Percentiles rank a stretch among this genome's conserved stretches.
Conservation (phyloP, 768 basidiomycete species). For the Rossbeevera mucosa region DNA sequence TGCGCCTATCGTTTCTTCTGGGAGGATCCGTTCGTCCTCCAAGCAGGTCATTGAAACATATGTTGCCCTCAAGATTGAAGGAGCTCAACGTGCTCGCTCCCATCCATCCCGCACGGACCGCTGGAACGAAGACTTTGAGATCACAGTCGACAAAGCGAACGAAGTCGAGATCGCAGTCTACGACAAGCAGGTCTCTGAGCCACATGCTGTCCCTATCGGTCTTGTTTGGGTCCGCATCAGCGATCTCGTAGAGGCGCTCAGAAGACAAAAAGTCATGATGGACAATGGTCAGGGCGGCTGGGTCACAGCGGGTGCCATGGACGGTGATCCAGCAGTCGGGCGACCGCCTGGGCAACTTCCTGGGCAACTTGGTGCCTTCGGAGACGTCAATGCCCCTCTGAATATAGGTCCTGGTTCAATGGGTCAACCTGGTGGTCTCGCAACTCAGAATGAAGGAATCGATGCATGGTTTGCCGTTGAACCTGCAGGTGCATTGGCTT, state of each 20-base stretch:
- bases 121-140: slow-evolving; percentile 98
- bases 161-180: slow-evolving; percentile 96
- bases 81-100: slow-evolving; percentile 85
- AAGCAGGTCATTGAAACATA: slow-evolving; percentile 78
- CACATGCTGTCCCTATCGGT: slow-evolving; percentile 84
- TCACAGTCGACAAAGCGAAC: slow-evolving; percentile 95
- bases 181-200: slow-evolving; percentile 82
- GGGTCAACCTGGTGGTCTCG: slow-evolving; percentile 25
- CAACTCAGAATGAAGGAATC: slow-evolving; percentile 62
- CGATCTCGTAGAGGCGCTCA: slow-evolving; percentile 88
- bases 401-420: slow-evolving; percentile 30
- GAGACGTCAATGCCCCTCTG: slow-evolving; percentile 42
- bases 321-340: slow-evolving; percentile 47
- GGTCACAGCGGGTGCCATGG: slow-evolving; percentile 94
- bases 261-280: slow-evolving; percentile 86
- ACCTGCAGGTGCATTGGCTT: slow-evolving; percentile 87
- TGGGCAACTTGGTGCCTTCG: slow-evolving; percentile 46
- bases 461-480: slow-evolving; percentile 98
- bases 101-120: slow-evolving; percentile 92
- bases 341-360: slow-evolving; percentile 50
- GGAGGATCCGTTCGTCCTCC: slow-evolving; percentile 69
- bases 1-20: slow-evolving; percentile 62
- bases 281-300: slow-evolving; percentile 87
- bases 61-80: slow-evolving; percentile 94
- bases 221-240: slow-evolving; percentile 92